phyloP scores from a whole-genome alignment of 2,329 filamentous ascomycete genomes.

The Penicillium sp. region DNA sequence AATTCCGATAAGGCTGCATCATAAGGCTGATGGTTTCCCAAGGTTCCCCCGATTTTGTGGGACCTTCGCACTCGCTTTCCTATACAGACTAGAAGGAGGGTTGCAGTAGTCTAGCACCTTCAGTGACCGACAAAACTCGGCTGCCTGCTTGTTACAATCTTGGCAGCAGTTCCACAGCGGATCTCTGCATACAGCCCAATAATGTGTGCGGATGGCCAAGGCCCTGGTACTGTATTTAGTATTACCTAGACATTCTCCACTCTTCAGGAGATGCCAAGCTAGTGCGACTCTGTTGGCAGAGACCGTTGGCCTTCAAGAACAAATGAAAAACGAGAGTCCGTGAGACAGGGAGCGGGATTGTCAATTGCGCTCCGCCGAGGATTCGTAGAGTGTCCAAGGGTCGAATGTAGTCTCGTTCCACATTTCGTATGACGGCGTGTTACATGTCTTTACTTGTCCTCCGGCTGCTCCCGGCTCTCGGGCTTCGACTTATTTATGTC shows the following conservation, averaged over 20 bases:
- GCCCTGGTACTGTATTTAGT: not conserved
- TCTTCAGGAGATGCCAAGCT: not conserved
- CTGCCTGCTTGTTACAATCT: not conserved
- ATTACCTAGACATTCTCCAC: not conserved
- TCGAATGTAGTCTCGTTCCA: not conserved
- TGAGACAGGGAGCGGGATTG: not conserved
- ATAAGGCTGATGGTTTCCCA: not conserved
- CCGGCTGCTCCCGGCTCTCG: not conserved
- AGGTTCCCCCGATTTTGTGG: not conserved
- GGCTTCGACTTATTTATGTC: too few relatives aligned
- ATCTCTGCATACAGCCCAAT: not conserved
- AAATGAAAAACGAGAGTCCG: not conserved
- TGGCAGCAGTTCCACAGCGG: not conserved
- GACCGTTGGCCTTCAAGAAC: not conserved
- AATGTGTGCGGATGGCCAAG: not conserved
- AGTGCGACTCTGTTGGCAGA: not conserved
- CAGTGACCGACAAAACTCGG: not conserved
- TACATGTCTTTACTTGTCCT: not conserved
- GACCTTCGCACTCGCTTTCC: not conserved
- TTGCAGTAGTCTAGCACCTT: not conserved
- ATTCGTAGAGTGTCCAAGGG: not conserved
- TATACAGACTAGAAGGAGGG: not conserved
- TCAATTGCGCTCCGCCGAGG: not conserved
- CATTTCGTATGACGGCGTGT: not conserved
- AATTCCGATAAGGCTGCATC: not conserved